A percentile compares a stretch with the other conserved stretches of the same genome.
Conservation (phyloP, 768 basidiomycete species). For the Kwoniella botswanensis region DNA sequence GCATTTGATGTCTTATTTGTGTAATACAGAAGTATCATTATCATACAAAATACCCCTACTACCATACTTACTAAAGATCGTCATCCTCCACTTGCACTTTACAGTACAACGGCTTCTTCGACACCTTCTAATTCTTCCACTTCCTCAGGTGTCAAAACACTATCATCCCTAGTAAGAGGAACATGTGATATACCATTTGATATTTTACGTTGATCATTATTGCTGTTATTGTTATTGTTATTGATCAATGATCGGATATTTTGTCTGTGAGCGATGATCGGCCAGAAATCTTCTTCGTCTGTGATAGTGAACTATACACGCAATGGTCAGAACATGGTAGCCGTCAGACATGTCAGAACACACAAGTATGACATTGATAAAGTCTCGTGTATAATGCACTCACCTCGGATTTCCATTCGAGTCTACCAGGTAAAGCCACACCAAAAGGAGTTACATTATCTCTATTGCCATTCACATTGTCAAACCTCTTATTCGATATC, state of each 20-base stretch:
- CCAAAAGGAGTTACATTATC: conserved; percentile 25
- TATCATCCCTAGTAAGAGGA: too few species aligned
- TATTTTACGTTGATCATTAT: background rate
- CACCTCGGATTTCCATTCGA: conserved; percentile 36
- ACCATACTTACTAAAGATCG: too few species aligned
- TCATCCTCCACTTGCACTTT: background rate
- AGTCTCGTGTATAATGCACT: conserved; percentile 5
- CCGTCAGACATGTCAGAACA: background rate
- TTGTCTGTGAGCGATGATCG: conserved; percentile 30
- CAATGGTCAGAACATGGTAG: too few species aligned
- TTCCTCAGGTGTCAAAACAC: conserved; percentile 31
- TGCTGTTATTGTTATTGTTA: too few species aligned
- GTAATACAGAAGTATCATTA: background rate
- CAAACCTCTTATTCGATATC: conserved; percentile 17
- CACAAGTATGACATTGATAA: background rate
- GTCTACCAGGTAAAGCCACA: conserved; percentile 25
- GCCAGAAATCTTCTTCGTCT: conserved; percentile 38
- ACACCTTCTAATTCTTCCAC: conserved; percentile 42
- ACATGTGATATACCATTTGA: background rate
- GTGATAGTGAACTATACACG: conserved; percentile 26
- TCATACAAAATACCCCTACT: background rate
- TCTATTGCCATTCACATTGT: background rate
- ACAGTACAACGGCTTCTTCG: conserved; percentile 43
- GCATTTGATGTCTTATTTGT: background rate
- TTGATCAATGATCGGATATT: background rate